These are phyloP conservation scores for Tylopilus felleus DNA, from an alignment of 768 basidiomycete genomes.

Conservation along the genomic window DNA sequence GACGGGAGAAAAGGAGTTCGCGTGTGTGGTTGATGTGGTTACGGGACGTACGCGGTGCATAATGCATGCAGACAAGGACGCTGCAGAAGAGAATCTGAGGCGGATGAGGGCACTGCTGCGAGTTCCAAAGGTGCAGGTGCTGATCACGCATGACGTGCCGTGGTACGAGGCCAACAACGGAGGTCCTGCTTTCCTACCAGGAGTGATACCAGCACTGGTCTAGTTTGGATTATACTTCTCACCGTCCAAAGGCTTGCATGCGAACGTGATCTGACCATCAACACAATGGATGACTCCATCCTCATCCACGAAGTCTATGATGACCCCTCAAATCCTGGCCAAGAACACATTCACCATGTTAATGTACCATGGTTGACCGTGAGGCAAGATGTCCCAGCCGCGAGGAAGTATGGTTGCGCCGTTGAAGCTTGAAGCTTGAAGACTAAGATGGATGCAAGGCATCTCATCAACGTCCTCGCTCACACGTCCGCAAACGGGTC, in stretches of 20 bases:
- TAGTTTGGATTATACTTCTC: no score
- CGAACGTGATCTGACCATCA: no score
- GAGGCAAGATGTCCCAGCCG: no score
- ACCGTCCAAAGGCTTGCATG: no score
- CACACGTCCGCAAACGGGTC: conserved; percentile 52
- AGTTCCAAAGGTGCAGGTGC: conserved; percentile 40
- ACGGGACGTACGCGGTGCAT: conserved; percentile 33
- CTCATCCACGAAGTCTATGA: no score
- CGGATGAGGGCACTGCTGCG: conserved; percentile 38
- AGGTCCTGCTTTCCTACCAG: conserved; percentile 35
- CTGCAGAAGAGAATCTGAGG: neutral
- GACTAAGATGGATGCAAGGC: conserved; percentile 28
- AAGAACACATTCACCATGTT: no score
- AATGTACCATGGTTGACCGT: no score
- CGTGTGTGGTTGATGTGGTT: conserved; percentile 1
- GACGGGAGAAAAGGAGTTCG: conserved; percentile 4
- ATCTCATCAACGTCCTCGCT: conserved; percentile 50
- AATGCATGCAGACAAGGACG: conserved; percentile 40
- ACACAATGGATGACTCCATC: no score
- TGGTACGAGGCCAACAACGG: conserved; percentile 50
- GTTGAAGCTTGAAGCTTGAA: no score
- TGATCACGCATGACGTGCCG: conserved; percentile 53
- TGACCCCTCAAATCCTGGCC: no score
- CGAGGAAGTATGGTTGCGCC: no score
- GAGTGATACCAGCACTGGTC: conserved; percentile 19